Conservation (phyloP, 75 land plant genomes). For the Azolla pinnata region DNA sequence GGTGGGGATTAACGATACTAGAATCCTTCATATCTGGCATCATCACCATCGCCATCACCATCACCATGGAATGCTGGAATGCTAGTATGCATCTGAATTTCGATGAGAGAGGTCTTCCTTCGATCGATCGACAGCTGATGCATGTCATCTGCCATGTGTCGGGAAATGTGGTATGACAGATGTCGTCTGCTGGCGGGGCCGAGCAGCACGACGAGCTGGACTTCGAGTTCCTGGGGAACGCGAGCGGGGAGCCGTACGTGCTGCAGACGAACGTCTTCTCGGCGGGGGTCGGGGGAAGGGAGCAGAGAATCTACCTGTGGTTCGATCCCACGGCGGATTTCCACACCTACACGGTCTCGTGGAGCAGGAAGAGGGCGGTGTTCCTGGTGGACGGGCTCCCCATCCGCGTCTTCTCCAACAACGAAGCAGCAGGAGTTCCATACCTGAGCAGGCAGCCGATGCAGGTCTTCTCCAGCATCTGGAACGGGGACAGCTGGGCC, state of each 20-base stretch:
- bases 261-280: conserved; percentile 18
- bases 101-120: no score
- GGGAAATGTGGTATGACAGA: no score
- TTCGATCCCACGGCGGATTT: conserved; percentile 17
- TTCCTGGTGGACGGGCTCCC: conserved; percentile 11
- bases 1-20: no score
- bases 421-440: conserved; percentile 2
- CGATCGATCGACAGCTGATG: no score
- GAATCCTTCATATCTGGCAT: no score
- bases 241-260: conserved; percentile 10
- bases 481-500: conserved; percentile 27
- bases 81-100: no score
- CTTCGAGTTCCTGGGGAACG: conserved; percentile 18
- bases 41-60: no score
- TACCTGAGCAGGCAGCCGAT: conserved; percentile 15
- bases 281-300: conserved; percentile 5
- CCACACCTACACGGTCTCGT: conserved; percentile 10
- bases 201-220: conserved; percentile 17
- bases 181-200: conserved; percentile 3
- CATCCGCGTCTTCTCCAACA: conserved; percentile 25
- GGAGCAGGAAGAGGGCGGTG: conserved; percentile 7
- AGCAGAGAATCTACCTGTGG: conserved; percentile 13
- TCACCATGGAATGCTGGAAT: no score
- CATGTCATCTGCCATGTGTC: no score
- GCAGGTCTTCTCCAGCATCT: conserved; percentile 20